Evolutionary conservation across 176 grass and related monocot species (phyloP).

Genomic region (Zea luxurians): DNA sequence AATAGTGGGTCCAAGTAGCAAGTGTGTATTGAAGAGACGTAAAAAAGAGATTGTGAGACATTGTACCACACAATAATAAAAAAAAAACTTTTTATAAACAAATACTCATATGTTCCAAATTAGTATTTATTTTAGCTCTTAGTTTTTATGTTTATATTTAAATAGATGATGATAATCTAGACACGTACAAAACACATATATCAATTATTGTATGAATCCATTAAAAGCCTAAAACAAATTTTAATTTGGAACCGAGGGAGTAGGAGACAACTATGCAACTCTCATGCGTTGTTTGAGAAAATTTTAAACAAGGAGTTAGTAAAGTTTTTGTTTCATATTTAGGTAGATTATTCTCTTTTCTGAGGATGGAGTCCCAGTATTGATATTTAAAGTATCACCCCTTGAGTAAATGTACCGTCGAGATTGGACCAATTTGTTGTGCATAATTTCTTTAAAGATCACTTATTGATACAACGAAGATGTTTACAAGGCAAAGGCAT

Average conservation of each 20-base stretch:
- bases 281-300: background rate
- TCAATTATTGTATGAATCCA: too few species aligned
- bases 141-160: too few species aligned
- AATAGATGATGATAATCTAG: too few species aligned
- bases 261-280: background rate
- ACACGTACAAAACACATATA: too few species aligned
- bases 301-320: background rate
- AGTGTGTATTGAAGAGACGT: background rate
- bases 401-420: background rate
- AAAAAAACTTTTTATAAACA: background rate
- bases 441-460: too few species aligned
- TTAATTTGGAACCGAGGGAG: too few species aligned
- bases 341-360: background rate
- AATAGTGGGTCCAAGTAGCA: background rate
- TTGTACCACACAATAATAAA: background rate
- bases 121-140: too few species aligned
- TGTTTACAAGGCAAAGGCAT: background rate
- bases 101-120: too few species aligned
- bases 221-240: too few species aligned
- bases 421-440: too few species aligned
- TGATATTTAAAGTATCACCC: background rate
- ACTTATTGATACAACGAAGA: too few species aligned
- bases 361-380: background rate
- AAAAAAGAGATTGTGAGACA: background rate
- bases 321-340: slow-evolving; percentile 24